Evolutionary conservation across 176 grass and related monocot genomes (phyloP).

Genomic region (Puya raimondii): DNA sequence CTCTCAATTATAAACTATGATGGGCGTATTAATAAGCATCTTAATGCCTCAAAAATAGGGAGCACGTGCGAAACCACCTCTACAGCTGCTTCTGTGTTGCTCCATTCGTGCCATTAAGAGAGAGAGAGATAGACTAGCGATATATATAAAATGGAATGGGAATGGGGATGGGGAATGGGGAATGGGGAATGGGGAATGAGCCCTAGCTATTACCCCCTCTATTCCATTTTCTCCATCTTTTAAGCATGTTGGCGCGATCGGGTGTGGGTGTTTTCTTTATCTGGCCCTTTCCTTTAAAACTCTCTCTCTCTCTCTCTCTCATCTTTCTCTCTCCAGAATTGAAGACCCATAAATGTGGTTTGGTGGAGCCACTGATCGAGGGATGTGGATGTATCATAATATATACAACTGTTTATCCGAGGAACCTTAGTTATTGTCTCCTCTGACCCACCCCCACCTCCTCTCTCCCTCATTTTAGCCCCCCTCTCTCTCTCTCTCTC

Average conservation of each 20-base stretch:
- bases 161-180: background rate
- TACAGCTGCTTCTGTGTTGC: background rate
- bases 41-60: background rate
- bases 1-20: background rate
- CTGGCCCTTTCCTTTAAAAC: background rate
- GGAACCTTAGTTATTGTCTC: background rate
- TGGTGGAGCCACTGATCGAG: slow-evolving; percentile 39
- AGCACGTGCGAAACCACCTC: background rate
- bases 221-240: background rate
- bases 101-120: background rate
- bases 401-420: slow-evolving; percentile 6
- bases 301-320: background rate
- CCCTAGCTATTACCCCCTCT: background rate
- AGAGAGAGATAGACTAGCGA: background rate
- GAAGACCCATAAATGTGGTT: slow-evolving; percentile 68
- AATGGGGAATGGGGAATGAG: background rate
- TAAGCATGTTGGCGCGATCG: background rate
- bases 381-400: slow-evolving; percentile 15
- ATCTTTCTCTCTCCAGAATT: slow-evolving; percentile 24
- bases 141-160: background rate
- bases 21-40: background rate
- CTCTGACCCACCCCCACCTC: background rate
- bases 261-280: background rate
- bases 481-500: background rate
- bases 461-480: slow-evolving; percentile 11